A percentile compares a stretch with the other conserved stretches of the same genome.
Conservation (phyloP, 2,329 filamentous ascomycete genomes). For the Periglandula ipomoeae region DNA sequence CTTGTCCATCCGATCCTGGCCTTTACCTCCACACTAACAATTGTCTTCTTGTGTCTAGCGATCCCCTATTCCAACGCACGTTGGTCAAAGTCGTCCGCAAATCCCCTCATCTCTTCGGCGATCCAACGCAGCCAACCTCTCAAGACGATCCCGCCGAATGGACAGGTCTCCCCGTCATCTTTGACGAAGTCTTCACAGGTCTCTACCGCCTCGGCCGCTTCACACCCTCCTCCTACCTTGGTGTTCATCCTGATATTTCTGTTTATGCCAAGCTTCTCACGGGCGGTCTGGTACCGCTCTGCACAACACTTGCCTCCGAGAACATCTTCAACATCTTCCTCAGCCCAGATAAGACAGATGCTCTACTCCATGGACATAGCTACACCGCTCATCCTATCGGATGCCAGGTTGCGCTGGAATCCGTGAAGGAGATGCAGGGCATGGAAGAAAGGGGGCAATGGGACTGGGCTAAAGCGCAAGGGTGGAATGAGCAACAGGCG, state of each 20-base stretch:
- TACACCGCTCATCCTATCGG: conserved; percentile 80
- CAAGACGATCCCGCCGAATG: conserved; percentile 34
- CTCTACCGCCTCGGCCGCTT: conserved; percentile 72
- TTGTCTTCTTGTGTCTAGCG: conserved; percentile 32
- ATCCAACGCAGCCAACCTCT: conserved; percentile 9
- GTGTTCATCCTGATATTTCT: conserved; percentile 60
- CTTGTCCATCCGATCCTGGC: not conserved
- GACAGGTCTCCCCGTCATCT: conserved; percentile 69
- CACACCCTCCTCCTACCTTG: conserved; percentile 61
- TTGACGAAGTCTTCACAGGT: conserved; percentile 84
- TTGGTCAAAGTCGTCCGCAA: conserved; percentile 59
- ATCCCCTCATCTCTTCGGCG: conserved; percentile 45
- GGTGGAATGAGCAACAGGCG: conserved; percentile 17
- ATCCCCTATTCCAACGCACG: conserved; percentile 70
- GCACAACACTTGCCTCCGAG: conserved; percentile 65
- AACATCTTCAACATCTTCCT: conserved; percentile 64
- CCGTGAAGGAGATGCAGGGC: conserved; percentile 47
- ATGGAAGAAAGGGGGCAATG: conserved; percentile 50
- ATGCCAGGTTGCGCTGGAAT: conserved; percentile 66
- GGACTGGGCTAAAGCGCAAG: conserved; percentile 43
- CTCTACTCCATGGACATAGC: conserved; percentile 74
- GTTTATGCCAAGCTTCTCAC: conserved; percentile 81
- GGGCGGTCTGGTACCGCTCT: conserved; percentile 69
- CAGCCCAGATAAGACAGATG: conserved; percentile 66
- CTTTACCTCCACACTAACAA: not conserved